These are phyloP conservation scores for Eucalyptus polybractea DNA, from an alignment of 345 rosid genomes.

Conservation along the genomic window DNA sequence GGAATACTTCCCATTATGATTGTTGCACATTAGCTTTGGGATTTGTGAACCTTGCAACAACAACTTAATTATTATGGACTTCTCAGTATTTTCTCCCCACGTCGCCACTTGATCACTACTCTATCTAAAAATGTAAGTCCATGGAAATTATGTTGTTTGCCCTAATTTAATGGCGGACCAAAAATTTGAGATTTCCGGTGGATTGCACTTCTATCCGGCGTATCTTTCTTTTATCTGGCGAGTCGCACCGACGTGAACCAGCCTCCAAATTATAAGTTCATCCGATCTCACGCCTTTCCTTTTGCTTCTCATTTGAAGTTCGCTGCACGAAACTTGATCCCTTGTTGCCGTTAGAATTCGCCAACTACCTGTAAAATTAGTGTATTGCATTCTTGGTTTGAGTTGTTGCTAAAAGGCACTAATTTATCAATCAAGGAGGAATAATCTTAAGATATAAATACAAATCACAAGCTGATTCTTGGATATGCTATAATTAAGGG, in stretches of 20 bases:
- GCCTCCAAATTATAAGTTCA: background rate
- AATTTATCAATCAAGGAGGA: background rate
- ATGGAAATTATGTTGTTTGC: background rate
- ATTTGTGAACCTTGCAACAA: background rate
- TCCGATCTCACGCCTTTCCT: background rate
- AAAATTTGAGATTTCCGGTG: background rate
- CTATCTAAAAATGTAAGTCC: background rate
- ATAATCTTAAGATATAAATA: background rate
- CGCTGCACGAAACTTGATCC: background rate
- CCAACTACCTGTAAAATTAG: background rate
- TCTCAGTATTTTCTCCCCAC: background rate
- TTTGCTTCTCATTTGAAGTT: background rate
- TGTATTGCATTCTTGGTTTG: background rate
- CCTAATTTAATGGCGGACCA: background rate
- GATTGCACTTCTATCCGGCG: background rate
- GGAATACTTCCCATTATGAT: background rate
- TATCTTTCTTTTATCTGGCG: background rate
- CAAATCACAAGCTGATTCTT: background rate
- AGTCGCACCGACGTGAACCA: background rate
- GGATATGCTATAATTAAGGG: background rate
- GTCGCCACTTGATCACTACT: background rate
- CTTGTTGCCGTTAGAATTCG: background rate
- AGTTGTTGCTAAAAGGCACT: background rate
- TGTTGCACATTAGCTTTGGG: background rate
- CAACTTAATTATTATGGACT: background rate